A percentile compares a stretch with the other conserved stretches of the same genome.
These are phyloP conservation scores for Neofusicoccum kwambonambiense DNA, from an alignment of 2,329 filamentous ascomycete species.

Conservation along the genomic window DNA sequence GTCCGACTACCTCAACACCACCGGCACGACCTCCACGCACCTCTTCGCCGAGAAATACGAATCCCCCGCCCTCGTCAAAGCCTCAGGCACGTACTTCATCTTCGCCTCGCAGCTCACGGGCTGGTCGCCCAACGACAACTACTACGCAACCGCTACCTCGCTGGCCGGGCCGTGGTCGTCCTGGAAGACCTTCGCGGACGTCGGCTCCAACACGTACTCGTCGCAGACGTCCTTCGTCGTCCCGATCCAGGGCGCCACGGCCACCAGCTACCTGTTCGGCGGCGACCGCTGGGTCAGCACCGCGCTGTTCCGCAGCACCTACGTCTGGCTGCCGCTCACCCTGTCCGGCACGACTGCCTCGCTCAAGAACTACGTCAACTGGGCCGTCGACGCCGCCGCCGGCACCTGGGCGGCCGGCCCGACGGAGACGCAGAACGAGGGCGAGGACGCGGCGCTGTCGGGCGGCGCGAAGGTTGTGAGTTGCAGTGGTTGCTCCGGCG, in stretches of 20 bases:
- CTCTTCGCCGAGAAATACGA: slow-evolving; percentile 59
- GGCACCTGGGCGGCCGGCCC: slow-evolving; percentile 48
- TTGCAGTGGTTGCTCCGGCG: slow-evolving; percentile 62
- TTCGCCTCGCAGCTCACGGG: slow-evolving; percentile 54
- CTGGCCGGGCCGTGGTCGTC: slow-evolving; percentile 60
- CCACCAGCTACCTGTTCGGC: slow-evolving; percentile 56
- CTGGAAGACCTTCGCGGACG: slow-evolving; percentile 59
- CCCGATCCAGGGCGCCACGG: slow-evolving; percentile 28
- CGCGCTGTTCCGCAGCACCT: slow-evolving; percentile 62
- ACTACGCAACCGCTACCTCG: slow-evolving; percentile 59
- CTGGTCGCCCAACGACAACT: slow-evolving; percentile 62
- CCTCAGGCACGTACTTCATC: slow-evolving; percentile 61
- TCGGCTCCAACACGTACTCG: slow-evolving; percentile 57
- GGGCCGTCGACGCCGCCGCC: slow-evolving; percentile 49
- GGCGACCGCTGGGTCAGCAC: slow-evolving; percentile 64
- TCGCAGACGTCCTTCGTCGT: slow-evolving; percentile 63
- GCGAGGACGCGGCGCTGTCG: slow-evolving; percentile 47
- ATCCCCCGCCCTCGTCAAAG: slow-evolving; percentile 63
- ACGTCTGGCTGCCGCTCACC: slow-evolving; percentile 63
- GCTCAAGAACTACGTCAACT: slow-evolving; percentile 52
- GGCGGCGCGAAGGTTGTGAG: slow-evolving; percentile 47
- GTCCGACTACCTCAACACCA: slow-evolving; percentile 56
- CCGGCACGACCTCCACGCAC: slow-evolving; percentile 44
- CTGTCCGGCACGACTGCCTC: slow-evolving; percentile 53
- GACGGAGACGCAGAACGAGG: slow-evolving; percentile 52